A percentile compares a stretch with the other conserved stretches of the same genome.
Evolutionary conservation across 192 early-diverging fungal species (phyloP).

Genomic region (Dissophora ornata): DNA sequence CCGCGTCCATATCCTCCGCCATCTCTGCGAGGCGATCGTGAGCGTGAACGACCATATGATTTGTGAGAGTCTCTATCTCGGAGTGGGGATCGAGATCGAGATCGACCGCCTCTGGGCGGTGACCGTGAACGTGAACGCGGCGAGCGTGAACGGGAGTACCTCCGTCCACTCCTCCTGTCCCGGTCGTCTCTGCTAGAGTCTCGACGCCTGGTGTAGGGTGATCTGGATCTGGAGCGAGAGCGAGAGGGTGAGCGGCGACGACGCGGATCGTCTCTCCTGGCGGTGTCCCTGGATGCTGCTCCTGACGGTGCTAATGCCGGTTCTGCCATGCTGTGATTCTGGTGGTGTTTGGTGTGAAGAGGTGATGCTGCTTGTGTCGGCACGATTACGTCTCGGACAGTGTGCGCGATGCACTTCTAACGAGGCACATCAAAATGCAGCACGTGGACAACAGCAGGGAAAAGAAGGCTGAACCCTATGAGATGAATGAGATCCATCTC

Average conservation of each 20-base stretch:
- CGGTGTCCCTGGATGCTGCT: no score
- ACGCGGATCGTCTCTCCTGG: no score
- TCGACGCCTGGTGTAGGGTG: constrained; percentile 23
- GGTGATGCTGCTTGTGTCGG: no score
- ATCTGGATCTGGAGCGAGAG: constrained; percentile 9
- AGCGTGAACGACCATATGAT: constrained; percentile 21
- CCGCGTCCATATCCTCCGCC: constrained; percentile 1
- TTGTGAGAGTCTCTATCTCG: constrained; percentile 7
- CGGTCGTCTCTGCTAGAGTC: not conserved
- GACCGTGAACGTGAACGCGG: constrained; percentile 41
- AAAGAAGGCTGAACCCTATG: no score
- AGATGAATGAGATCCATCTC: no score
- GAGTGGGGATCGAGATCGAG: constrained; percentile 20
- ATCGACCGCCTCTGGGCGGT: constrained; percentile 14
- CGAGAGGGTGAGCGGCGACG: not conserved
- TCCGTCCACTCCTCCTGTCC: not conserved
- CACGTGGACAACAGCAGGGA: no score
- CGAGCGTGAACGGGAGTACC: not conserved
- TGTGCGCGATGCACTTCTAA: no score
- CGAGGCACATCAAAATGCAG: no score
- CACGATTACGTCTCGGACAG: no score
- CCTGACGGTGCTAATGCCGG: no score
- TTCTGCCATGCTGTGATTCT: no score
- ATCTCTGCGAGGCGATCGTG: constrained; percentile 21
- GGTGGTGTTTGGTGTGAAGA: no score